Percentiles rank a stretch among this genome's conserved stretches.
These are phyloP conservation scores for Talaromyces sp. DNA, from an alignment of 2,329 filamentous ascomycete genomes.

Conservation along the genomic window DNA sequence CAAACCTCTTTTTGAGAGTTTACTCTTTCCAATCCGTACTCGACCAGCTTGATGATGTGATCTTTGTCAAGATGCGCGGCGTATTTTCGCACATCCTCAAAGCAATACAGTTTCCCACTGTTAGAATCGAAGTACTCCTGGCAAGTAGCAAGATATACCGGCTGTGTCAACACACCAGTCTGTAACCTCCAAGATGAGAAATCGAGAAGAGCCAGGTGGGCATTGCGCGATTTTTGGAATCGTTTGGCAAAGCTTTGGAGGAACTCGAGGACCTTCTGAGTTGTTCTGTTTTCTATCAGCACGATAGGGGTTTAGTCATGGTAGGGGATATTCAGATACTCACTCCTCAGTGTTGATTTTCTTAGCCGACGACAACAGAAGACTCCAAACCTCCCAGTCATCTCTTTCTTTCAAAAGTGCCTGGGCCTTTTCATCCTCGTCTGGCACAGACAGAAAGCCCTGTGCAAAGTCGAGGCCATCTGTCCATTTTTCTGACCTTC, in stretches of 20 bases:
- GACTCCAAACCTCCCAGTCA: conserved; percentile 43
- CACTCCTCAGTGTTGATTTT: conserved; percentile 29
- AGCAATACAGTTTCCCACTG: conserved; percentile 41
- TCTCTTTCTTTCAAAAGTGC: conserved; percentile 32
- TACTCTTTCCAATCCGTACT: conserved; percentile 18
- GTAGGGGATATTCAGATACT: conserved; percentile 23
- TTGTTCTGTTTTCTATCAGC: conserved; percentile 19
- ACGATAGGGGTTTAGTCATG: background rate
- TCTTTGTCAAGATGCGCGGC: conserved; percentile 23
- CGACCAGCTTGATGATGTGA: conserved; percentile 20
- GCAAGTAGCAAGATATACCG: conserved; percentile 33
- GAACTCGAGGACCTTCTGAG: conserved; percentile 25
- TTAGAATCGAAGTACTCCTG: conserved; percentile 37
- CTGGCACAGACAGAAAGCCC: conserved; percentile 29
- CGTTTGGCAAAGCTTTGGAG: conserved; percentile 29
- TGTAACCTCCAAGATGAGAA: conserved; percentile 21
- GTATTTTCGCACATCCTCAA: conserved; percentile 37
- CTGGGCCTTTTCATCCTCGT: conserved; percentile 20
- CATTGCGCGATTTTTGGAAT: conserved; percentile 37
- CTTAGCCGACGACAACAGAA: conserved; percentile 31
- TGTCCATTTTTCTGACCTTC: conserved; percentile 33
- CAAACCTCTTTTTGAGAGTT: conserved; percentile 19
- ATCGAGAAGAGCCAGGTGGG: conserved; percentile 33
- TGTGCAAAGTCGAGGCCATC: conserved; percentile 32
- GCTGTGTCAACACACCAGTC: conserved; percentile 18